Evolutionary conservation across 768 basidiomycete genomes (phyloP).

Genomic region (Sistotremastrum niveocremeum): DNA sequence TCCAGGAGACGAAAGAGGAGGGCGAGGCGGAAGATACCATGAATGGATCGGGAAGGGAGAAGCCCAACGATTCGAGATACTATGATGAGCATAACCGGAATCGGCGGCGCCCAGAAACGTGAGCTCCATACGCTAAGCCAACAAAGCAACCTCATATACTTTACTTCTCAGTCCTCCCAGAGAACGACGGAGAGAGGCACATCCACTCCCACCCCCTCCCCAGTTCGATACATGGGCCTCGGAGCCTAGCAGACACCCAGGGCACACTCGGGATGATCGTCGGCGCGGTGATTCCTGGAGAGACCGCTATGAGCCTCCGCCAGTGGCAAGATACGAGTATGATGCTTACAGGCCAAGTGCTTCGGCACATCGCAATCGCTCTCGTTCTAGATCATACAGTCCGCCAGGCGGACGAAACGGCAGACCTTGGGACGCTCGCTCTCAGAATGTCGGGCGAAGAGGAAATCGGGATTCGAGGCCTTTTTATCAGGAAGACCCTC

Average conservation of each 20-base stretch:
- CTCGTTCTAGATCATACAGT: background rate
- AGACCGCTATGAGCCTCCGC: background rate
- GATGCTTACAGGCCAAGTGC: slow-evolving; percentile 6
- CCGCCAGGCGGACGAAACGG: no score
- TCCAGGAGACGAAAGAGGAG: background rate
- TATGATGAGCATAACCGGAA: slow-evolving; percentile 8
- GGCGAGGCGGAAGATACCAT: background rate
- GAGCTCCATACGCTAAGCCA: no score
- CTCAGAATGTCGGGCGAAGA: no score
- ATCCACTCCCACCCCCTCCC: slow-evolving; percentile 19
- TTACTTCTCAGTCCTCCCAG: slow-evolving; percentile 7
- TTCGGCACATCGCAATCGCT: slow-evolving; percentile 8
- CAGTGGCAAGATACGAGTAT: background rate
- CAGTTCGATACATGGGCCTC: slow-evolving; percentile 8
- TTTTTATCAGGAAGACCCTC: no score
- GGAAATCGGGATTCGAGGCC: no score
- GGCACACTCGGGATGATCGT: background rate
- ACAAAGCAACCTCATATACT: slow-evolving; percentile 13
- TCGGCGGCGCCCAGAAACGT: slow-evolving; percentile 20
- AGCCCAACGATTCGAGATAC: background rate
- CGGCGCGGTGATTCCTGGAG: background rate
- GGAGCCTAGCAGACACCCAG: background rate
- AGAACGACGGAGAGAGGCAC: background rate
- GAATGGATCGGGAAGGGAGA: background rate
- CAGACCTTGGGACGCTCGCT: no score